Evolutionary conservation across 2,329 filamentous ascomycete species (phyloP).

Genomic region (Arthrocladium fulminans): DNA sequence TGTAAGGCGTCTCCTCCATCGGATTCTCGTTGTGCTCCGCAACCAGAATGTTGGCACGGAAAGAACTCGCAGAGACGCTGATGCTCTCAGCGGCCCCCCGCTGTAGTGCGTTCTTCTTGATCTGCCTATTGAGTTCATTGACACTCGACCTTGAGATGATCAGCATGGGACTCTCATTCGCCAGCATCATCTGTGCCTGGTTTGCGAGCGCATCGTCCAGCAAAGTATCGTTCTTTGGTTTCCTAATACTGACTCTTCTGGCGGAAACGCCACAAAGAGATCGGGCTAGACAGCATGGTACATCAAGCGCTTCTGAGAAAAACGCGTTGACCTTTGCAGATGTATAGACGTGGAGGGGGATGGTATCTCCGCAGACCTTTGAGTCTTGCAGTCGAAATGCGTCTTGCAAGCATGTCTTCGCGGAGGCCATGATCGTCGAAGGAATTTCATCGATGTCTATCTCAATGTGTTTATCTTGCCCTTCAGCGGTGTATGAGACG

Average conservation of each 20-base stretch:
- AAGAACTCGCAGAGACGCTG: constrained; percentile 64
- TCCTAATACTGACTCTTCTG: constrained; percentile 13
- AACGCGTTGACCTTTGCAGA: constrained; percentile 60
- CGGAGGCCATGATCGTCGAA: constrained; percentile 33
- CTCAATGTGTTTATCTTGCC: constrained; percentile 27
- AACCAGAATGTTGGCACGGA: constrained; percentile 81
- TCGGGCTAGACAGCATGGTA: constrained; percentile 74
- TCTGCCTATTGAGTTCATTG: constrained; percentile 64
- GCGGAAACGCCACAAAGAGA: constrained; percentile 60
- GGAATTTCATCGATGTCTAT: constrained; percentile 49
- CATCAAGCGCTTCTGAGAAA: constrained; percentile 64
- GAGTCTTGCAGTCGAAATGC: constrained; percentile 41
- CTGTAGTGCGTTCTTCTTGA: constrained; percentile 49
- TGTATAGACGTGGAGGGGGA: constrained; percentile 62
- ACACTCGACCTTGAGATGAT: constrained; percentile 74
- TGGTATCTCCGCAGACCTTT: constrained; percentile 73
- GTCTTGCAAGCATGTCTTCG: constrained; percentile 20
- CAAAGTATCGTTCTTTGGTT: constrained; percentile 34
- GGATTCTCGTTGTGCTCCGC: constrained; percentile 31
- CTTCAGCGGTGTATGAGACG: constrained; percentile 40
- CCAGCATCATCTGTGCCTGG: constrained; percentile 59
- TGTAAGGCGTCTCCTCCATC: constrained; percentile 50
- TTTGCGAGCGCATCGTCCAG: constrained; percentile 41
- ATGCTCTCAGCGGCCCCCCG: constrained; percentile 29
- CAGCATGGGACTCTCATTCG: constrained; percentile 91